These are phyloP conservation scores for Microdochium paspali DNA, from an alignment of 2,329 filamentous ascomycete genomes.

Conservation along the genomic window DNA sequence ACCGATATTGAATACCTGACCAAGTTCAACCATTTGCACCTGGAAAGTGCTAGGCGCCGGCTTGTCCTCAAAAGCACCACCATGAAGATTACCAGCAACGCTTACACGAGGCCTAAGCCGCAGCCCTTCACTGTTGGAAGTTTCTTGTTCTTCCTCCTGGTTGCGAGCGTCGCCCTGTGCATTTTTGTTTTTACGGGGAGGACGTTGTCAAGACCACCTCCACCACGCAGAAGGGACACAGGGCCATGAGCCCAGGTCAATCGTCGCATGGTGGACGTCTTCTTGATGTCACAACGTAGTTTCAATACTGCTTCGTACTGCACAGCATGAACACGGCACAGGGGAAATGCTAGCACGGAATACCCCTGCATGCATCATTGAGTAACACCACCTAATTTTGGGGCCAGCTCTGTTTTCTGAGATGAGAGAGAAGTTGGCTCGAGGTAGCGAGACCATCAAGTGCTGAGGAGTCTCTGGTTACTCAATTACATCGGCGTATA, in stretches of 20 bases:
- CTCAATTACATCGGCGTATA: slow-evolving; percentile 10
- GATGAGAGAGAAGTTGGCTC: slow-evolving; percentile 4
- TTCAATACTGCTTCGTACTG: too few species aligned
- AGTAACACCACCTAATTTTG: background rate
- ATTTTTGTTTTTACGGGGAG: slow-evolving; percentile 5
- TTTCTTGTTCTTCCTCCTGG: slow-evolving; percentile 30
- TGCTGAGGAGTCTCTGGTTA: slow-evolving; percentile 43
- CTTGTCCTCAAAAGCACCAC: background rate
- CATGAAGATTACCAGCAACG: background rate
- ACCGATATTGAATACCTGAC: slow-evolving; percentile 50
- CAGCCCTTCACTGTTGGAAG: slow-evolving; percentile 17
- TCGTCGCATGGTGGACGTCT: background rate
- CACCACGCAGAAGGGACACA: background rate
- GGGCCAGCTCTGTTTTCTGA: background rate
- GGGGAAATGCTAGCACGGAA: background rate
- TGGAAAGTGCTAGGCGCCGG: slow-evolving; percentile 1
- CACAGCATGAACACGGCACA: background rate
- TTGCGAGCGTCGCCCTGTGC: slow-evolving; percentile 7
- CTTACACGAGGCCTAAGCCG: slow-evolving; percentile 6
- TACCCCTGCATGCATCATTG: background rate
- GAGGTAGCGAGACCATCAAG: slow-evolving; percentile 42
- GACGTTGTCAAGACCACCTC: slow-evolving; percentile 3
- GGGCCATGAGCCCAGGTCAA: background rate
- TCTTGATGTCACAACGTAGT: background rate
- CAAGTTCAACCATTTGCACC: slow-evolving; percentile 27